These are phyloP conservation scores for Ascochyta viciae-villosae DNA, from an alignment of 2,329 filamentous ascomycete genomes.

Conservation along the genomic window DNA sequence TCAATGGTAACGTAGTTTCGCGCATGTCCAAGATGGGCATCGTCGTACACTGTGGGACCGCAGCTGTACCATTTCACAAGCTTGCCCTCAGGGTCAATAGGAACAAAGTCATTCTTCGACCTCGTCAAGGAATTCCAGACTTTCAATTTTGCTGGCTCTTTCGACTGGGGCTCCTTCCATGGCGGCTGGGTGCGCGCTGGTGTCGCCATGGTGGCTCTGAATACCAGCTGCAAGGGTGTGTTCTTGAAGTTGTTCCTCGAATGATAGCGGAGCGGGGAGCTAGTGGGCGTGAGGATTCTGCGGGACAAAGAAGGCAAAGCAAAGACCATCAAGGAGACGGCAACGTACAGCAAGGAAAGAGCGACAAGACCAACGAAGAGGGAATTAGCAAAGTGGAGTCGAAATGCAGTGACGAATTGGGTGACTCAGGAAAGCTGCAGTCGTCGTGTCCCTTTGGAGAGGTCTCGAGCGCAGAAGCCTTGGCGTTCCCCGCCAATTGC, in stretches of 20 bases:
- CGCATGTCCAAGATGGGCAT: constrained; percentile 82
- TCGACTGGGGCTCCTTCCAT: constrained; percentile 47
- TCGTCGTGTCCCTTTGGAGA: constrained; percentile 34
- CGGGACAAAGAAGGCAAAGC: constrained; percentile 35
- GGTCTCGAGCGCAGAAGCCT: constrained; percentile 31
- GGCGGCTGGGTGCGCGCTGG: constrained; percentile 48
- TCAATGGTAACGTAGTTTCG: constrained; percentile 92
- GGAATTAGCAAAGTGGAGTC: constrained; percentile 24
- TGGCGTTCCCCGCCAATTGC: constrained; percentile 33
- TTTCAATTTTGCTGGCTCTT: constrained; percentile 64
- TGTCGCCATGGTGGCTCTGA: constrained; percentile 42
- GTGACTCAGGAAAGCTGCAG: constrained; percentile 21
- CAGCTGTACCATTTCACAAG: constrained; percentile 88
- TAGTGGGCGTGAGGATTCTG: constrained; percentile 31
- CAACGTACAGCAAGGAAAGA: constrained; percentile 21
- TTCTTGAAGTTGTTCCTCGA: constrained; percentile 25
- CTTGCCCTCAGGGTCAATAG: constrained; percentile 69
- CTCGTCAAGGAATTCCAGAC: constrained; percentile 84
- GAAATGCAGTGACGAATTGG: constrained; percentile 6
- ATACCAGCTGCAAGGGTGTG: constrained; percentile 17
- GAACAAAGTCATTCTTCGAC: constrained; percentile 75
- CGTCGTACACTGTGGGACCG: constrained; percentile 85
- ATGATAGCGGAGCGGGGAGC: constrained; percentile 27
- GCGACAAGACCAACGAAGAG: constrained; percentile 20
- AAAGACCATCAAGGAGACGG: constrained; percentile 43